Evolutionary conservation across 2,329 filamentous ascomycete species (phyloP).

Genomic region (Cladosporium sp.): DNA sequence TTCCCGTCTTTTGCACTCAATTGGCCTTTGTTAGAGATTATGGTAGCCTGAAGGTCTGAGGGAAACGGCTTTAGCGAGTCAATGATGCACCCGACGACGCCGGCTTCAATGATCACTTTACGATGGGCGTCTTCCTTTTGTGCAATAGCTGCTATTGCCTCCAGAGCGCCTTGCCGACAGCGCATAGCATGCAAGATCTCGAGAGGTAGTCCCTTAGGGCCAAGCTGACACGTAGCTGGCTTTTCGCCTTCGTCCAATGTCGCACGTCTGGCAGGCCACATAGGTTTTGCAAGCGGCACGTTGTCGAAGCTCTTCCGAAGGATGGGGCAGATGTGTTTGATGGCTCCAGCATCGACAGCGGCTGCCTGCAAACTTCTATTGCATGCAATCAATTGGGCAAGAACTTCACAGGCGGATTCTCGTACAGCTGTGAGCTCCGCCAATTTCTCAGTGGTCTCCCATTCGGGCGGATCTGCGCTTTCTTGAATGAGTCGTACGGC

Average conservation of each 20-base stretch:
- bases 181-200: slow-evolving; percentile 64
- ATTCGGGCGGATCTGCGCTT: slow-evolving; percentile 32
- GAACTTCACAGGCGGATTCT: slow-evolving; percentile 67
- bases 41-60: background rate
- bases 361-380: slow-evolving; percentile 75
- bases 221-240: slow-evolving; percentile 44
- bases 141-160: slow-evolving; percentile 75
- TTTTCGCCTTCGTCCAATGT: slow-evolving; percentile 9
- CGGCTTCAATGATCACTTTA: slow-evolving; percentile 75
- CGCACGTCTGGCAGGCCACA: slow-evolving; percentile 47
- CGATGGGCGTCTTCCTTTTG: slow-evolving; percentile 78
- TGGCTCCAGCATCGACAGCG: slow-evolving; percentile 65
- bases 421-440: slow-evolving; percentile 40
- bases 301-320: slow-evolving; percentile 64
- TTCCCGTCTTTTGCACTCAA: slow-evolving; percentile 58
- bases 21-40: slow-evolving; percentile 9
- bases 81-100: slow-evolving; percentile 75
- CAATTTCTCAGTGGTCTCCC: slow-evolving; percentile 29
- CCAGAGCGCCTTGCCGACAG: slow-evolving; percentile 69
- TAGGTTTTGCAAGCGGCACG: slow-evolving; percentile 44
- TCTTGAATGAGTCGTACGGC: slow-evolving; percentile 46
- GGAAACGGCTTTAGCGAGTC: slow-evolving; percentile 64
- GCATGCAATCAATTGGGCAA: slow-evolving; percentile 74
- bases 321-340: slow-evolving; percentile 58
- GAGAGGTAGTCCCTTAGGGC: slow-evolving; percentile 57